Evolutionary conservation across 2,329 filamentous ascomycete species (phyloP), one percentile per base, ranked within the genome.

Genomic region (Raffaelea ambrosiae): DNA sequence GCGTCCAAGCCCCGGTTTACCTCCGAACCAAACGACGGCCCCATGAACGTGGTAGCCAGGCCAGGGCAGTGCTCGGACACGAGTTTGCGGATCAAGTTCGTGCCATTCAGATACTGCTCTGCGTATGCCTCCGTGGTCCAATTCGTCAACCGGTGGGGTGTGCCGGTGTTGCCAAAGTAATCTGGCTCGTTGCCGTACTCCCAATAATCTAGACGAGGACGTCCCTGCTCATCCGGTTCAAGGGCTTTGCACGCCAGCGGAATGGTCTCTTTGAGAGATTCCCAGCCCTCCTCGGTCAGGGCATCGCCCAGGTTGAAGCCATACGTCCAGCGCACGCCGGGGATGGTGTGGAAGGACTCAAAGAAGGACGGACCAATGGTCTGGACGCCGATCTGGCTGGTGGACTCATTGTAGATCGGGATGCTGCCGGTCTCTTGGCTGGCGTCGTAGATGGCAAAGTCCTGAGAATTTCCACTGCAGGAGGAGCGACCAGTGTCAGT

Each of bases 121-220:
- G 81, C 75, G 55, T 77, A 83, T 29, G 67, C 65, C 16, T 59
- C 61, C 56, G 82, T 79, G 47, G 70, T 71, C 71, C 76, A 83
- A 23, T 57, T 64, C 0, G 64, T 23, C 1, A 77, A 72, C n/a
- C 79, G 63, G 68, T 63, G 0, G 73, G 71, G 52, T 77, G 74
- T 3, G 70, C 60, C 19, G 71, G 74, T 1, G 69, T 73, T 18
- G 72, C 70, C 60, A 66, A 7, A 83, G 8, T 83, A 61, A 58
- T 84, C 79, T 0, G 78, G 77, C 59, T 83, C 79, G 55, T 84
- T 84, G 36, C 81, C 80, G 53, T 83, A 76, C 57, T 81, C 77
- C 76, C 76, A 84, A 52, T 66, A 64, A 22, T 76, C 69, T 5
- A 82, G 62, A 46, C 43, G 38, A 3, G 36, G 42, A 8, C 16